phyloP scores from a whole-genome alignment of 768 basidiomycete species.

The Lyophyllum decastes region DNA sequence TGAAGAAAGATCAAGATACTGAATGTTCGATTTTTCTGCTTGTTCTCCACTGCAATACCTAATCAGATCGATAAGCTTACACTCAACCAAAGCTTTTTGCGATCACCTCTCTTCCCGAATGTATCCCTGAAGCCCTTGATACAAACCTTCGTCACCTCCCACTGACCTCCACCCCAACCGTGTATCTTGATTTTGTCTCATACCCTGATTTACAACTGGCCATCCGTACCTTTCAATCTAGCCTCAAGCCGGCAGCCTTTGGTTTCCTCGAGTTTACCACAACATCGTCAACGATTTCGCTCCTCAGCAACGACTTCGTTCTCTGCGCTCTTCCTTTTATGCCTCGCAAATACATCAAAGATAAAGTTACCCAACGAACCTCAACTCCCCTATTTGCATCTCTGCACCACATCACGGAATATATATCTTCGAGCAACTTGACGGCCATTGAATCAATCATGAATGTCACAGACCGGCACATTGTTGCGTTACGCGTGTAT shows the following conservation, averaged over 20 bases:
- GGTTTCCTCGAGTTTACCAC: constrained; percentile 35
- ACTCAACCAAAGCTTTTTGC: neutral
- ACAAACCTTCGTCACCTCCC: neutral
- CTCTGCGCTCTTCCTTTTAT: constrained; percentile 47
- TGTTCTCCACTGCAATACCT: neutral
- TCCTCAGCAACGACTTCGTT: constrained; percentile 37
- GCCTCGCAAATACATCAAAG: constrained; percentile 23
- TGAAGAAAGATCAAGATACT: neutral
- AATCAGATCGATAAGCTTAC: neutral
- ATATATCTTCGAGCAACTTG: constrained; percentile 28
- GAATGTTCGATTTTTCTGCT: constrained; percentile 6
- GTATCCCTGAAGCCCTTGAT: neutral
- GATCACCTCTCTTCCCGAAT: neutral
- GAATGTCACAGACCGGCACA: constrained; percentile 41
- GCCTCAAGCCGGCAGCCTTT: constrained; percentile 15
- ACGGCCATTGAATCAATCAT: constrained; percentile 33
- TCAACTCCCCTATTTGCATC: constrained; percentile 38
- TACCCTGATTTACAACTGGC: constrained; percentile 23
- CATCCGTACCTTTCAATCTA: constrained; percentile 23
- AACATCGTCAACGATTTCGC: constrained; percentile 34
- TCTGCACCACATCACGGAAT: constrained; percentile 37
- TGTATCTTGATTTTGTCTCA: constrained; percentile 19
- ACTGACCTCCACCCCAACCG: neutral
- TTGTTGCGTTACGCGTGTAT: constrained; percentile 22
- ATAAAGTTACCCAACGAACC: constrained; percentile 22